A percentile compares a stretch with the other conserved stretches of the same genome.
phyloP scores from a whole-genome alignment of 768 basidiomycete species.

The Jaapia argillacea region DNA sequence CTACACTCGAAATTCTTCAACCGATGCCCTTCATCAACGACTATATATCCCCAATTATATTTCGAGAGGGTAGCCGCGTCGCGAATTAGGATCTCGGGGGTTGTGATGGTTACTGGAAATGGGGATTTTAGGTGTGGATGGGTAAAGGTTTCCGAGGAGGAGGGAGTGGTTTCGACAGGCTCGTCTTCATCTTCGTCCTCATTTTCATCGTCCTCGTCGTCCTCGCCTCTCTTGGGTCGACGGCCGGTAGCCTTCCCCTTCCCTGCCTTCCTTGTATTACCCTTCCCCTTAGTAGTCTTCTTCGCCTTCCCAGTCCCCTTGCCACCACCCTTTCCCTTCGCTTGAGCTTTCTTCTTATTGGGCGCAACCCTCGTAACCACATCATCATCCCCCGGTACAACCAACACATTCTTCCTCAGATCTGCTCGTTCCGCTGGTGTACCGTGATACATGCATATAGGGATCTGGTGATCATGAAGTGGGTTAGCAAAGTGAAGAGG shows the following conservation, averaged over 20 bases:
- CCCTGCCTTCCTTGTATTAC: slow-evolving; percentile 6
- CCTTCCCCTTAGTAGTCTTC: too few relatives aligned
- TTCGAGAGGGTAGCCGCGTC: slow-evolving; percentile 57
- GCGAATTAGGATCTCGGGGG: slow-evolving; percentile 88
- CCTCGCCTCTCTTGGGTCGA: not conserved
- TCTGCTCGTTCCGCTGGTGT: slow-evolving; percentile 71
- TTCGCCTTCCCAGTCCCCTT: slow-evolving; percentile 8
- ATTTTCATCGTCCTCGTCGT: slow-evolving; percentile 4
- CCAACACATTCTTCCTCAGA: slow-evolving; percentile 56
- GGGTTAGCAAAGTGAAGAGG: not conserved
- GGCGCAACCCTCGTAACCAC: slow-evolving; percentile 10
- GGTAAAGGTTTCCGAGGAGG: slow-evolving; percentile 2
- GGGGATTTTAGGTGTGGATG: slow-evolving; percentile 2
- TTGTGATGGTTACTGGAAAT: slow-evolving; percentile 84
- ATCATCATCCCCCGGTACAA: slow-evolving; percentile 16
- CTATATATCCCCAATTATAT: slow-evolving; percentile 84
- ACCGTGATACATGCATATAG: slow-evolving; percentile 89
- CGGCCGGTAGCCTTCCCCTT: slow-evolving; percentile 4
- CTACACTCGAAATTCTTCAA: slow-evolving; percentile 92
- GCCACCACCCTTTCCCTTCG: slow-evolving; percentile 4
- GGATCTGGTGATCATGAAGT: slow-evolving; percentile 42
- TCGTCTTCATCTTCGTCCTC: slow-evolving; percentile 11
- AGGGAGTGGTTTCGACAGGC: slow-evolving; percentile 4
- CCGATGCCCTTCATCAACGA: slow-evolving; percentile 93
- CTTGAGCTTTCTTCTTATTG: not conserved